Conservation (phyloP, 495 filamentous ascomycete genomes). For the Penicillium macrosclerotiorum region DNA sequence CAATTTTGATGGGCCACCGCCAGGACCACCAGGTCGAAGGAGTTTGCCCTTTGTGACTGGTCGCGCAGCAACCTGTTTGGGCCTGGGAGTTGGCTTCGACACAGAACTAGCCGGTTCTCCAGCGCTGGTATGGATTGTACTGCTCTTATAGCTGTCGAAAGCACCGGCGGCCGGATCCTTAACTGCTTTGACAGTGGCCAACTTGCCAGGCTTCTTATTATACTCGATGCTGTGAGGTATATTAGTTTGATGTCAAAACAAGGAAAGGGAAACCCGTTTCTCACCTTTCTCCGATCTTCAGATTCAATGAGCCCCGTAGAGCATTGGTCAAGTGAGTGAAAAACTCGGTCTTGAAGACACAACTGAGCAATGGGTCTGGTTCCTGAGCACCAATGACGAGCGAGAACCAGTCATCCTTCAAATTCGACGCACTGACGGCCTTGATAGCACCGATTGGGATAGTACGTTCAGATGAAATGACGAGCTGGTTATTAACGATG, state of each 20-base stretch:
- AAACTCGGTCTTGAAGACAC: slow-evolving; percentile 95
- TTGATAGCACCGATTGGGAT: slow-evolving; percentile 85
- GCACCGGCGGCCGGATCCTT: slow-evolving; percentile 74
- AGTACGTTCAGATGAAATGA: slow-evolving; percentile 76
- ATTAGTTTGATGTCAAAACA: slow-evolving; percentile 21
- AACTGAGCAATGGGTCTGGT: slow-evolving; percentile 86
- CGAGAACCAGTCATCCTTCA: slow-evolving; percentile 96
- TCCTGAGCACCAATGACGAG: slow-evolving; percentile 88
- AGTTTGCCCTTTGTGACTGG: slow-evolving; percentile 89
- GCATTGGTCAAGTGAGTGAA: slow-evolving; percentile 81
- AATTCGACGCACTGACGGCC: slow-evolving; percentile 71
- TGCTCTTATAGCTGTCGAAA: slow-evolving; percentile 90
- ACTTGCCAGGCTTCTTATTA: slow-evolving; percentile 97
- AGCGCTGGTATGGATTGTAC: slow-evolving; percentile 78
- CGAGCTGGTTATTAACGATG: slow-evolving; percentile 75
- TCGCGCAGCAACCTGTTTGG: slow-evolving; percentile 77
- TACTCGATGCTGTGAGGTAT: slow-evolving; percentile 79
- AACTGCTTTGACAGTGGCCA: slow-evolving; percentile 77
- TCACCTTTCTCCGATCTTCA: slow-evolving; percentile 67
- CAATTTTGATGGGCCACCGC: slow-evolving; percentile 72
- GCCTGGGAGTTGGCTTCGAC: slow-evolving; percentile 80
- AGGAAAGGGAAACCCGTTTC: neutral
- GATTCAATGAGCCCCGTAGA: slow-evolving; percentile 72
- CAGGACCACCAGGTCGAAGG: slow-evolving; percentile 84
- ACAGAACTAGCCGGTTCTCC: slow-evolving; percentile 83